These are phyloP conservation scores for Mrakia hoshinonis DNA, from an alignment of 768 basidiomycete genomes.

Conservation along the genomic window DNA sequence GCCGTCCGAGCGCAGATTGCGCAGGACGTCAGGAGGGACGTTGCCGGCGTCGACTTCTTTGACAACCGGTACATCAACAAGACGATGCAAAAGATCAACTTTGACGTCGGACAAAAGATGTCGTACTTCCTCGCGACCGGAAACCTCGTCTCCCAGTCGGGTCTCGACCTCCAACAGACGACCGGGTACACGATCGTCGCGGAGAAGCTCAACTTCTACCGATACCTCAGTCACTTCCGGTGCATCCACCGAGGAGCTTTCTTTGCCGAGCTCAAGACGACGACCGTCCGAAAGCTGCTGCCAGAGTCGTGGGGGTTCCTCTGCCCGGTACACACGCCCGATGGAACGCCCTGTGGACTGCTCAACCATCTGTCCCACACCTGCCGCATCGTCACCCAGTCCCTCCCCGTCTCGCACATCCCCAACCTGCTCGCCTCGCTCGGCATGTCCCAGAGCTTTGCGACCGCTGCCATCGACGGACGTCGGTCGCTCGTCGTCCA, in stretches of 20 bases:
- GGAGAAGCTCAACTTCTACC: slow-evolving; percentile 96
- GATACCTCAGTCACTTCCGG: slow-evolving; percentile 96
- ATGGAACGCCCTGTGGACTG: slow-evolving; percentile 94
- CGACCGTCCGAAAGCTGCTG: slow-evolving; percentile 86
- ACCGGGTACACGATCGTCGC: slow-evolving; percentile 98
- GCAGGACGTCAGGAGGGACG: slow-evolving; percentile 66
- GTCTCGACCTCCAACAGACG: slow-evolving; percentile 92
- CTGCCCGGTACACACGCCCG: slow-evolving; percentile 97
- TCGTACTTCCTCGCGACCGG: slow-evolving; percentile 95
- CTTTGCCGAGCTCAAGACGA: slow-evolving; percentile 97
- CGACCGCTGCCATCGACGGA: slow-evolving; percentile 63
- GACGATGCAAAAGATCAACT: slow-evolving; percentile 66
- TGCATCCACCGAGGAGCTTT: slow-evolving; percentile 98
- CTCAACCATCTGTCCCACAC: slow-evolving; percentile 91
- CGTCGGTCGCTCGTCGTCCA: slow-evolving; percentile 68
- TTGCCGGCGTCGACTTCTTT: slow-evolving; percentile 69
- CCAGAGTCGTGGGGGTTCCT: slow-evolving; percentile 99
- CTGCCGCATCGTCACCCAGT: slow-evolving; percentile 77
- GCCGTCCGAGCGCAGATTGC: slow-evolving; percentile 53
- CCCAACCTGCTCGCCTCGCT: slow-evolving; percentile 71
- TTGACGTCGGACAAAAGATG: slow-evolving; percentile 81
- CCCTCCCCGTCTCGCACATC: slow-evolving; percentile 66
- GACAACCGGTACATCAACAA: slow-evolving; percentile 77
- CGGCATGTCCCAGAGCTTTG: slow-evolving; percentile 89
- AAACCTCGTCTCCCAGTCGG: slow-evolving; percentile 85